Evolutionary conservation across 1,139 yeast species (phyloP).

Genomic region (Nadsonia commutata): DNA sequence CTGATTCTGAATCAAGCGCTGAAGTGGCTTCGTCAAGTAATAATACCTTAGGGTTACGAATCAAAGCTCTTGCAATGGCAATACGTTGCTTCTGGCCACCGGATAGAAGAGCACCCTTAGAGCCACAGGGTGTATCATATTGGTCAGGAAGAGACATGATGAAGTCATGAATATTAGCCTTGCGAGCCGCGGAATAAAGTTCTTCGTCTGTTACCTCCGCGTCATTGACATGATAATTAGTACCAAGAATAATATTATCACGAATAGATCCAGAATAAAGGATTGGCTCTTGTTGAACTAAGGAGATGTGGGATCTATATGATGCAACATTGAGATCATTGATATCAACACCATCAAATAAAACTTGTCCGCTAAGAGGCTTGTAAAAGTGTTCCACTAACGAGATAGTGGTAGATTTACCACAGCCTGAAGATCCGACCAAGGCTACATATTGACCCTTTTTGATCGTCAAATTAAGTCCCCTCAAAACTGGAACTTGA

Average conservation of each 20-base stretch:
- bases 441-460: conserved; percentile 82
- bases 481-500: conserved; percentile 49
- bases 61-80: conserved; percentile 62
- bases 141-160: conserved; percentile 68
- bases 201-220: conserved; percentile 41
- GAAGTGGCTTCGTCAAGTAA: conserved; percentile 71
- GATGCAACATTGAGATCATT: conserved; percentile 50
- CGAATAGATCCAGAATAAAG: conserved; percentile 76
- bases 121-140: conserved; percentile 70
- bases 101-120: conserved; percentile 69
- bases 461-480: conserved; percentile 49
- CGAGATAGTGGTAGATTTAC: conserved; percentile 82
- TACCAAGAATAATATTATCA: conserved; percentile 72
- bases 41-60: conserved; percentile 52
- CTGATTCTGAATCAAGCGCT: conserved; percentile 68
- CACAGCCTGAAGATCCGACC: conserved; percentile 94
- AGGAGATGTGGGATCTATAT: conserved; percentile 60
- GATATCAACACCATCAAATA: conserved; percentile 58
- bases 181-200: conserved; percentile 49
- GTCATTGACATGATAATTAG: conserved; percentile 26
- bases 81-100: conserved; percentile 76
- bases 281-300: conserved; percentile 76
- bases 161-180: conserved; percentile 73
- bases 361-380: conserved; percentile 52
- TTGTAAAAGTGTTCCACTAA: conserved; percentile 67